Evolutionary conservation across 1,139 yeast species (phyloP).

Genomic region (Saccharomyces pastorianus): DNA sequence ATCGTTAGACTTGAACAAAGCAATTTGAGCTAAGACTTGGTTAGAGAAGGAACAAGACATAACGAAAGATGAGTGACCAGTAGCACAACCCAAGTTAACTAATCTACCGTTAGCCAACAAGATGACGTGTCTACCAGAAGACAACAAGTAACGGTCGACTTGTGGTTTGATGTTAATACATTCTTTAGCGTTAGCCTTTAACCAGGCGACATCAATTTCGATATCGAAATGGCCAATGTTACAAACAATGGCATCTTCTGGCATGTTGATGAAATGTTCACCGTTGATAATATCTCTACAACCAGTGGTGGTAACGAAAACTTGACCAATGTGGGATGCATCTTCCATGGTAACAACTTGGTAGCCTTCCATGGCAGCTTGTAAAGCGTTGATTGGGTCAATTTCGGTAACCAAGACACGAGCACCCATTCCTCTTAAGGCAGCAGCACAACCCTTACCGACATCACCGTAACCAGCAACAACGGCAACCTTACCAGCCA

Average conservation of each 20-base stretch:
- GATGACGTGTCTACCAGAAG: constrained; percentile 88
- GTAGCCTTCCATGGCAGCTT: constrained; percentile 99
- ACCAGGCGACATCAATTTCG: constrained; percentile 98
- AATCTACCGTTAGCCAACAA: constrained; percentile 99
- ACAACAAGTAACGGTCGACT: constrained; percentile 94
- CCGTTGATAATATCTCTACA: constrained; percentile 97
- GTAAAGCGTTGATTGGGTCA: constrained; percentile 98
- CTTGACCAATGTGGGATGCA: constrained; percentile 90
- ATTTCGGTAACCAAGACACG: constrained; percentile 96
- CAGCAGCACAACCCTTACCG: constrained; percentile 99
- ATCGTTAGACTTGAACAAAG: constrained; percentile 88
- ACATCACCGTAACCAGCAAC: constrained; percentile 99
- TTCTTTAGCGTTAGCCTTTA: constrained; percentile 82
- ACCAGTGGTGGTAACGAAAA: constrained; percentile 98
- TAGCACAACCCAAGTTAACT: constrained; percentile 99
- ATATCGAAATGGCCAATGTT: constrained; percentile 99
- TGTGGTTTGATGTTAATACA: constrained; percentile 97
- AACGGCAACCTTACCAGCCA: constrained; percentile 98
- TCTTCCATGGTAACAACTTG: constrained; percentile 96
- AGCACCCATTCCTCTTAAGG: constrained; percentile 99
- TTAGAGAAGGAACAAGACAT: constrained; percentile 99
- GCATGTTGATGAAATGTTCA: constrained; percentile 83
- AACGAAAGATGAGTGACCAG: constrained; percentile 98
- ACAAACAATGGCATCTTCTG: constrained; percentile 99
- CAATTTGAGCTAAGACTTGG: constrained; percentile 99